Evolutionary conservation across 2,329 filamentous ascomycete genomes (phyloP).

Genomic region (Fusarium vanettenii): DNA sequence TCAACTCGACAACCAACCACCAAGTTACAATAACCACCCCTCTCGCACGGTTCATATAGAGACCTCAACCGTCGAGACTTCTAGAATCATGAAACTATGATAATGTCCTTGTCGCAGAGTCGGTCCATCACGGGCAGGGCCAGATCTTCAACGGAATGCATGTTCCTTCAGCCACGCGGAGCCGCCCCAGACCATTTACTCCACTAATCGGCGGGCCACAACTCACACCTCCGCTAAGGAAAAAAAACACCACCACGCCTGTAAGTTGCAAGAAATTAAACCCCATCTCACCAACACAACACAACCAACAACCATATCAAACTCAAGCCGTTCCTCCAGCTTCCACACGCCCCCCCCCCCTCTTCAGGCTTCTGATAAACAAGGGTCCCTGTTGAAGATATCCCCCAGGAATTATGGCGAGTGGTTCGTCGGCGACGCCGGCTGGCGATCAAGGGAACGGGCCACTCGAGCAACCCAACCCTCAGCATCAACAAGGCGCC

Average conservation of each 20-base stretch:
- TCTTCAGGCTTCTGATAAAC: not conserved
- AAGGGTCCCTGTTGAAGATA: not conserved
- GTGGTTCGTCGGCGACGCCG: slow-evolving; percentile 41
- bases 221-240: not conserved
- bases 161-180: slow-evolving; percentile 26
- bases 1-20: slow-evolving; percentile 17
- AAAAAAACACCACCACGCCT: not conserved
- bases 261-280: slow-evolving; percentile 32
- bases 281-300: not conserved
- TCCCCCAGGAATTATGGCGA: slow-evolving; percentile 32
- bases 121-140: not conserved
- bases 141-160: not conserved
- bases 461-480: slow-evolving; percentile 20
- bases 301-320: not conserved
- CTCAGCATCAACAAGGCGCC: slow-evolving; percentile 19
- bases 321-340: not conserved
- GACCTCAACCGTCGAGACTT: not conserved
- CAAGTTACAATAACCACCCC: not conserved
- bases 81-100: slow-evolving; percentile 11
- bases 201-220: slow-evolving; percentile 30
- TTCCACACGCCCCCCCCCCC: not conserved
- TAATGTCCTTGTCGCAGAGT: not conserved
- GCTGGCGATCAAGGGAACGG: slow-evolving; percentile 29
- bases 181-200: slow-evolving; percentile 16
- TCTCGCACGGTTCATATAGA: slow-evolving; percentile 8